phyloP scores from a whole-genome alignment of 2,329 filamentous ascomycete species.

The Corynespora cassiicola region DNA sequence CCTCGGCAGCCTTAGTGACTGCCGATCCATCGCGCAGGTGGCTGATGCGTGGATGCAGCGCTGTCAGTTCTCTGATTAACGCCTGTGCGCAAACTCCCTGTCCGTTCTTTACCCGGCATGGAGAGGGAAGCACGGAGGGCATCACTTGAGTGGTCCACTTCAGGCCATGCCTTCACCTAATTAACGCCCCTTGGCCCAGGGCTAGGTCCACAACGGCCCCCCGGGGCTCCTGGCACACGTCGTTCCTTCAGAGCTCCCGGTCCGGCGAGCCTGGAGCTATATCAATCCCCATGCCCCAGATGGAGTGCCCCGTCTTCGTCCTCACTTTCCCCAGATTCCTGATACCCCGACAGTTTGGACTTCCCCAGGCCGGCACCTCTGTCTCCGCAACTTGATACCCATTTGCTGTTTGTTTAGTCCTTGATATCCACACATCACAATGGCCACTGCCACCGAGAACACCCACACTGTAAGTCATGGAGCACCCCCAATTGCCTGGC shows the following conservation, averaged over 20 bases:
- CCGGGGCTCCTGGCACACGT: constrained; percentile 40
- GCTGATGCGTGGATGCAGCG: constrained; percentile 38
- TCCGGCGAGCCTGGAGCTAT: constrained; percentile 36
- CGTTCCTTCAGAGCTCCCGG: constrained; percentile 32
- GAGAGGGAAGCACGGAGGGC: constrained; percentile 34
- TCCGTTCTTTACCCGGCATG: constrained; percentile 44
- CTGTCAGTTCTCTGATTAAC: constrained; percentile 24
- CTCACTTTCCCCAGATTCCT: constrained; percentile 30
- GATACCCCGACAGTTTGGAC: constrained; percentile 1
- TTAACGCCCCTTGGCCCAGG: constrained; percentile 28
- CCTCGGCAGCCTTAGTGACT: constrained; percentile 36
- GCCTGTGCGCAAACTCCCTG: constrained; percentile 19
- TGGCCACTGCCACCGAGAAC: constrained; percentile 51
- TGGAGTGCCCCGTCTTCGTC: constrained; percentile 10
- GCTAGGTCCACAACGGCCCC: constrained; percentile 26
- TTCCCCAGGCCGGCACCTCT: constrained; percentile 5
- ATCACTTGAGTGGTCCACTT: constrained; percentile 34
- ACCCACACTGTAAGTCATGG: constrained; percentile 34
- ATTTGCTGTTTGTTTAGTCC: constrained; percentile 4
- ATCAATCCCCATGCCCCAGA: constrained; percentile 40
- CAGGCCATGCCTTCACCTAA: constrained; percentile 37
- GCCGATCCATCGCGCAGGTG: constrained; percentile 18
- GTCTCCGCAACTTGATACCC: constrained; percentile 15
- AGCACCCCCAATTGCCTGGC: neutral
- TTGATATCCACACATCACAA: constrained; percentile 26